Conservation (phyloP, 1,139 yeast species). For the Hansenula lynferdii region DNA sequence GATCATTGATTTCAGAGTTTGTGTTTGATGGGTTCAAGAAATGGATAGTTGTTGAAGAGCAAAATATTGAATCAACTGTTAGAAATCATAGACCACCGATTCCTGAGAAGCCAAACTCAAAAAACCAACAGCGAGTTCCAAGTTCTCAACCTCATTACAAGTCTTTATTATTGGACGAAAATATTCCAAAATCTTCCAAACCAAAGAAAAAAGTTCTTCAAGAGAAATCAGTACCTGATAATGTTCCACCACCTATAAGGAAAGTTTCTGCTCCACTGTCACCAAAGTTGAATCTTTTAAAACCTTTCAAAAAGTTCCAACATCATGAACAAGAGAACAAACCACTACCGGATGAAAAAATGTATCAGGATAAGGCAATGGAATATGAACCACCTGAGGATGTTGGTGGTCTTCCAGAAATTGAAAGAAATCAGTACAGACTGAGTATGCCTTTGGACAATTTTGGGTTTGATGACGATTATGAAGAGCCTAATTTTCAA, state of each 20-base stretch:
- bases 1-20: conserved; percentile 72
- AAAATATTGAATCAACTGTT: conserved; percentile 36
- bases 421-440: conserved; percentile 23
- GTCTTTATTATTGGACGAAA: conserved; percentile 19
- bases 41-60: conserved; percentile 80
- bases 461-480: conserved; percentile 14
- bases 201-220: conserved; percentile 6
- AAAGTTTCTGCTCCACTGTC: not conserved
- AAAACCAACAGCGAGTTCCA: not conserved
- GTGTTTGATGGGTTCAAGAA: conserved; percentile 70
- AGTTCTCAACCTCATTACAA: conserved; percentile 18
- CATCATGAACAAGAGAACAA: not conserved
- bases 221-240: conserved; percentile 1
- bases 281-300: conserved; percentile 1
- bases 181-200: conserved; percentile 4
- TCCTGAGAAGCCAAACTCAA: conserved; percentile 14
- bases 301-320: not conserved
- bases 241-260: not conserved
- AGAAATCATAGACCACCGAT: conserved; percentile 21
- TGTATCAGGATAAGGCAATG: not conserved
- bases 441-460: conserved; percentile 22
- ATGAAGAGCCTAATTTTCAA: not conserved
- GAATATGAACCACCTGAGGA: conserved; percentile 7
- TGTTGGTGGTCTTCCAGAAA: conserved; percentile 17
- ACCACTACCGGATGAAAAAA: not conserved